These are phyloP conservation scores for Jacaranda copaia DNA, from an alignment of 257 asterid species.

Conservation along the genomic window DNA sequence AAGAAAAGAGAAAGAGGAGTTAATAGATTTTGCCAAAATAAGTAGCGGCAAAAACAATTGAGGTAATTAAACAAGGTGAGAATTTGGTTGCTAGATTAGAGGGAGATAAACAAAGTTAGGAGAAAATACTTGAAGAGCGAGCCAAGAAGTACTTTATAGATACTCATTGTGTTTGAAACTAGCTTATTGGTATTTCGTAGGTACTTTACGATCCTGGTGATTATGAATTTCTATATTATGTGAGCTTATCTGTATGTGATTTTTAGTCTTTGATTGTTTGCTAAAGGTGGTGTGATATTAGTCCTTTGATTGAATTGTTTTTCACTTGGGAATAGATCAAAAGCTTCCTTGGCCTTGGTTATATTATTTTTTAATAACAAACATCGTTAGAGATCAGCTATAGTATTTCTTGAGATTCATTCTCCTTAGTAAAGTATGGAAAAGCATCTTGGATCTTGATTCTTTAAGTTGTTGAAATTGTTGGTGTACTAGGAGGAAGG, in stretches of 20 bases:
- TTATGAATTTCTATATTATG: no score
- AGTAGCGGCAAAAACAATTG: constrained; percentile 91
- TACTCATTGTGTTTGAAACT: not conserved
- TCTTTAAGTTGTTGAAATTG: constrained; percentile 15
- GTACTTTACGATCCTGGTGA: no score
- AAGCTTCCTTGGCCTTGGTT: no score
- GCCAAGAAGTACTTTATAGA: constrained; percentile 76
- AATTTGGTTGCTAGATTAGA: constrained; percentile 87
- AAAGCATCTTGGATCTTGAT: constrained; percentile 45
- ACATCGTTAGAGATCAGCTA: no score
- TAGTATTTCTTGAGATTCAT: constrained; percentile 29
- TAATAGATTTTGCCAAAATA: constrained; percentile 84
- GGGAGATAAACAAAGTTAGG: constrained; percentile 95
- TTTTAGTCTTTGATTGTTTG: no score
- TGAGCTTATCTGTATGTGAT: no score
- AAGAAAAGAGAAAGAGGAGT: constrained; percentile 84
- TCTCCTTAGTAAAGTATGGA: constrained; percentile 42
- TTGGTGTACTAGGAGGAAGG: constrained; percentile 51
- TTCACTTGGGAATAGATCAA: no score
- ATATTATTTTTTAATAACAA: no score
- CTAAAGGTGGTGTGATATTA: no score
- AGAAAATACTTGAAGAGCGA: constrained; percentile 89
- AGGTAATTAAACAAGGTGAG: constrained; percentile 89
- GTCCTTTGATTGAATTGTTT: no score
- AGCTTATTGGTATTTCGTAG: no score